Conservation (phyloP, 805 yeast species). For the Zygoascus biomembranicola region DNA sequence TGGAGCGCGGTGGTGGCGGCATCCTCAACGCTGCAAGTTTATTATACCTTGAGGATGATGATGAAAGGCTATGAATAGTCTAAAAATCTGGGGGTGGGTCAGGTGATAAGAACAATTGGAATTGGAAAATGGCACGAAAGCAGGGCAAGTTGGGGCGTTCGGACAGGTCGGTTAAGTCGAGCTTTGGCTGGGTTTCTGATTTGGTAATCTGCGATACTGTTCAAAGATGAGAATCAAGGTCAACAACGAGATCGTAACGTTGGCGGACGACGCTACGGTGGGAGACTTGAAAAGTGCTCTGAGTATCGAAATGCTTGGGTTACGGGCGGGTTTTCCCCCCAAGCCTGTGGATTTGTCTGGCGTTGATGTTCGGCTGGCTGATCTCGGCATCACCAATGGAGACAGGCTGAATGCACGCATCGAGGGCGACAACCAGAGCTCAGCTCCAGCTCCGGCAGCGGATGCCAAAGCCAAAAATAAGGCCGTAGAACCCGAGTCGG, state of each 20-base stretch:
- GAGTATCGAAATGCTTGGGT: conserved; percentile 12
- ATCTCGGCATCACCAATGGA: conserved; percentile 46
- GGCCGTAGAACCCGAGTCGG: not conserved
- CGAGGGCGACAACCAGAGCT: conserved; percentile 23
- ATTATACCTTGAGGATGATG: not conserved
- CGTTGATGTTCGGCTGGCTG: conserved; percentile 18
- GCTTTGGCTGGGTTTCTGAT: too few relatives aligned
- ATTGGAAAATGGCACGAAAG: too few relatives aligned
- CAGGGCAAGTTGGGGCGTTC: too few relatives aligned
- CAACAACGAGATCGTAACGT: conserved; percentile 28
- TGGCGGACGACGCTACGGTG: conserved; percentile 34
- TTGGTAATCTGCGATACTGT: too few relatives aligned
- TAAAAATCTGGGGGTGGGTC: too few relatives aligned
- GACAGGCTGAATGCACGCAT: conserved; percentile 39
- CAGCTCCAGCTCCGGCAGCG: not conserved
- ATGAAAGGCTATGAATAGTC: too few relatives aligned
- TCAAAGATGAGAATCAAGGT: conserved; percentile 29
- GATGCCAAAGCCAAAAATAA: not conserved
- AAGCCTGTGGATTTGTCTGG: conserved; percentile 32
- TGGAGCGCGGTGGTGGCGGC: conserved; percentile 14
- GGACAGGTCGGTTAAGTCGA: too few relatives aligned
- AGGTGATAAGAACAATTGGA: too few relatives aligned
- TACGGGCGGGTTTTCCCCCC: conserved; percentile 60
- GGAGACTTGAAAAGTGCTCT: conserved; percentile 26
- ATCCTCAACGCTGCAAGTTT: not conserved